Percentiles rank a stretch among this genome's conserved stretches.
phyloP scores from a whole-genome alignment of 1,284 basidiomycete genomes.

The Abortiporus biennis region DNA sequence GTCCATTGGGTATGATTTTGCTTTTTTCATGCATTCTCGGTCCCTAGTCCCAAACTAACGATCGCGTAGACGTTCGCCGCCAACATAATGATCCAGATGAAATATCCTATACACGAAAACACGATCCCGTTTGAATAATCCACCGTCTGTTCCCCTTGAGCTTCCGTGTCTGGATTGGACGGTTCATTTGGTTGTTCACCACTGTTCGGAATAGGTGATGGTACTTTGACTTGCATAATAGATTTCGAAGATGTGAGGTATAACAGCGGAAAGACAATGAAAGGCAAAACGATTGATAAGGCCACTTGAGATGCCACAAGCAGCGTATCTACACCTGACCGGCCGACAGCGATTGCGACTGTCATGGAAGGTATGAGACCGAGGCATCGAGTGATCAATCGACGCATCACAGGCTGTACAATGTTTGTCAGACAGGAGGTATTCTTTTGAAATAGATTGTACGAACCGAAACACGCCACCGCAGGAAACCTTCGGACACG shows the following conservation, averaged over 20 bases:
- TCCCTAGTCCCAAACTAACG: slow-evolving; percentile 38
- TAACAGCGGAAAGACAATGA: slow-evolving; percentile 77
- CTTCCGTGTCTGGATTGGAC: slow-evolving; percentile 6
- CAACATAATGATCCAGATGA: slow-evolving; percentile 59
- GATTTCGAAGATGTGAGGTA: slow-evolving; percentile 66
- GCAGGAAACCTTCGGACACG: slow-evolving; percentile 90
- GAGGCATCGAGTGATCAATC: slow-evolving; percentile 79
- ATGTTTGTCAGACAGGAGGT: slow-evolving; percentile 2
- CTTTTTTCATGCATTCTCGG: slow-evolving; percentile 9
- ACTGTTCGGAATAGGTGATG: slow-evolving; percentile 7
- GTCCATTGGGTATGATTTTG: no score
- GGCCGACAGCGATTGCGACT: slow-evolving; percentile 75
- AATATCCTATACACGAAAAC: slow-evolving; percentile 46
- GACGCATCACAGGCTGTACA: slow-evolving; percentile 68
- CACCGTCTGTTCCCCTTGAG: slow-evolving; percentile 29
- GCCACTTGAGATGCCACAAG: slow-evolving; percentile 88
- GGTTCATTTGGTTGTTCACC: slow-evolving; percentile 1
- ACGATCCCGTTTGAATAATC: slow-evolving; percentile 62
- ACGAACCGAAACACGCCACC: slow-evolving; percentile 81
- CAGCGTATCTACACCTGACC: slow-evolving; percentile 72
- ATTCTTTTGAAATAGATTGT: slow-evolving; percentile 2
- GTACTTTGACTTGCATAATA: slow-evolving; percentile 59
- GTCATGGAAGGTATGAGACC: slow-evolving; percentile 84
- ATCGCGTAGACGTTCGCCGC: slow-evolving; percentile 68
- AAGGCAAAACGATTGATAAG: slow-evolving; percentile 85